Evolutionary conservation across 2,329 filamentous ascomycete species (phyloP).

Genomic region (Helotiales sp.): DNA sequence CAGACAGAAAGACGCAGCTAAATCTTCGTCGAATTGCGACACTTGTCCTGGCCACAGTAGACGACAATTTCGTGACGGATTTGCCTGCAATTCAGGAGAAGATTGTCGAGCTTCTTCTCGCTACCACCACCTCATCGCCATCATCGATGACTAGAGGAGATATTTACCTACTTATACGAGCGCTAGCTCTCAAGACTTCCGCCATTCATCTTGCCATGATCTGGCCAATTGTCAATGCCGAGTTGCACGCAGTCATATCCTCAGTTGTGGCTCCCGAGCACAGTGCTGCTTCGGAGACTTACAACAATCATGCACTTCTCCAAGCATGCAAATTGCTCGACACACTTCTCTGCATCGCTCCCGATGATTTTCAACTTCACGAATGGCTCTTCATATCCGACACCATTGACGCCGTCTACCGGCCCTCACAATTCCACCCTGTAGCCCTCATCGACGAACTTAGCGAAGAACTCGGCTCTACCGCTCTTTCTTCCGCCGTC

Average conservation of each 20-base stretch:
- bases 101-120: slow-evolving; percentile 79
- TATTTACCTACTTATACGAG: slow-evolving; percentile 83
- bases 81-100: slow-evolving; percentile 76
- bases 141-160: slow-evolving; percentile 88
- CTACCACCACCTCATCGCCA: slow-evolving; percentile 85
- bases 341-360: slow-evolving; percentile 78
- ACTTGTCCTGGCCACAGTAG: slow-evolving; percentile 72
- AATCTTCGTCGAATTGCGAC: slow-evolving; percentile 82
- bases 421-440: slow-evolving; percentile 66
- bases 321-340: slow-evolving; percentile 96
- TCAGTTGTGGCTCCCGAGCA: slow-evolving; percentile 70
- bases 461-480: slow-evolving; percentile 65
- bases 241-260: slow-evolving; percentile 77
- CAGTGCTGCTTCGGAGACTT: slow-evolving; percentile 66
- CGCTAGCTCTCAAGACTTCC: slow-evolving; percentile 76
- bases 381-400: slow-evolving; percentile 98
- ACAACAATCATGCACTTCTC: slow-evolving; percentile 73
- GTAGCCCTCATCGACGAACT: slow-evolving; percentile 82
- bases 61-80: slow-evolving; percentile 79
- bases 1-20: slow-evolving; percentile 88
- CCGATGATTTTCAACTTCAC: slow-evolving; percentile 96
- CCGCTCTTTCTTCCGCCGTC: slow-evolving; percentile 22
- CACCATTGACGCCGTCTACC: slow-evolving; percentile 93
- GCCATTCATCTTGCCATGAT: slow-evolving; percentile 77
- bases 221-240: slow-evolving; percentile 88